Conservation (phyloP, 2,329 filamentous ascomycete species). For the Xylariaceae sp. region DNA sequence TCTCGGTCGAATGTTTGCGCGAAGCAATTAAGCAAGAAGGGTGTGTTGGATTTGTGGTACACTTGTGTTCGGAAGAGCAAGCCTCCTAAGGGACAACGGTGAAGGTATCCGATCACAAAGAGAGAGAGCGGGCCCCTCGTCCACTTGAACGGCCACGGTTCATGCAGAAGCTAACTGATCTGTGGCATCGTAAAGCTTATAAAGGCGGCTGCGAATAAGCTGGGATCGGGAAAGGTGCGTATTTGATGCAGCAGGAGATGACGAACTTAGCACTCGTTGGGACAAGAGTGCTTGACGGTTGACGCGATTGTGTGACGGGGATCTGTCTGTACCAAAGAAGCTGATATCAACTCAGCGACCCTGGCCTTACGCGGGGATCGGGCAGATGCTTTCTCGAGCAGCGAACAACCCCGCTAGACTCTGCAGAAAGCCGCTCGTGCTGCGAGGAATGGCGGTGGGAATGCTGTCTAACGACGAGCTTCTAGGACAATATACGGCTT, state of each 20-base stretch:
- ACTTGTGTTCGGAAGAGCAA: not conserved
- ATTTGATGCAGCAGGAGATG: constrained; percentile 7
- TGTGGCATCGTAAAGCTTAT: constrained; percentile 3
- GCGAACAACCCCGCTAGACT: constrained; percentile 27
- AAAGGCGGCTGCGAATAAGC: constrained; percentile 6
- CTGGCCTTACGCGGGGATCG: constrained; percentile 21
- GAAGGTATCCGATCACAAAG: not conserved
- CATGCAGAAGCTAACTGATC: constrained; percentile 4
- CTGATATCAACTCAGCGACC: constrained; percentile 9
- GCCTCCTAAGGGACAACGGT: not conserved
- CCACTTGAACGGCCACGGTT: not conserved
- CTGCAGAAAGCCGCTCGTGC: constrained; percentile 34
- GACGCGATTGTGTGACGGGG: constrained; percentile 16
- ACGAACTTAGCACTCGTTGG: constrained; percentile 16
- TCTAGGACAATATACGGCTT: constrained; percentile 13
- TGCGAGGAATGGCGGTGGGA: constrained; percentile 32
- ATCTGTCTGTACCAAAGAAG: constrained; percentile 8
- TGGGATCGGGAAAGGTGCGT: constrained; percentile 5
- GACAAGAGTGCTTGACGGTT: constrained; percentile 7
- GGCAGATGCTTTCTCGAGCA: constrained; percentile 25
- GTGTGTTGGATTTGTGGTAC: too few relatives aligned
- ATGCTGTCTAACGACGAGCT: constrained; percentile 19
- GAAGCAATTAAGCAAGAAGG: not conserved
- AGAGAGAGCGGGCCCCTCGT: not conserved
- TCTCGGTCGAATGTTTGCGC: constrained; percentile 1